These are phyloP conservation scores for Prunus mira DNA, from an alignment of 306 rosid genomes.

Conservation along the genomic window DNA sequence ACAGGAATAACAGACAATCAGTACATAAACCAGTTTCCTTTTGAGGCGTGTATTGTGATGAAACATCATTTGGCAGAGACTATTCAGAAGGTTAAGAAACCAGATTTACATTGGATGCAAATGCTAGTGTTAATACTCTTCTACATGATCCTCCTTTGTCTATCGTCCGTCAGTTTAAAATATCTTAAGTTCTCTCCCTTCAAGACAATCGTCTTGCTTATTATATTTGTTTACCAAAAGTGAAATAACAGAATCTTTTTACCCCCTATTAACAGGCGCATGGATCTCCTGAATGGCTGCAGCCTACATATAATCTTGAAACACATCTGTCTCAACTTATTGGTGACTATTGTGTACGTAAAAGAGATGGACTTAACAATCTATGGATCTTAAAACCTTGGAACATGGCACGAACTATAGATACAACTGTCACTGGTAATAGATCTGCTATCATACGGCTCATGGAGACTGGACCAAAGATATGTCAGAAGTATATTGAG, in stretches of 20 bases:
- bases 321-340: conserved; percentile 77
- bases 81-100: conserved; percentile 64
- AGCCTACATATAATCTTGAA: conserved; percentile 91
- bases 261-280: conserved; percentile 47
- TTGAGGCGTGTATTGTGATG: conserved; percentile 95
- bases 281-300: conserved; percentile 91
- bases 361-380: conserved; percentile 67
- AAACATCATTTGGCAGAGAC: conserved; percentile 97
- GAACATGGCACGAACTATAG: conserved; percentile 99
- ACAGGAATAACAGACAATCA: conserved; percentile 76
- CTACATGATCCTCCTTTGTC: background rate
- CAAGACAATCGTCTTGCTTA: background rate
- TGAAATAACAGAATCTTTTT: background rate
- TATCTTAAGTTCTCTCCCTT: background rate
- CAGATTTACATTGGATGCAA: conserved; percentile 11
- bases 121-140: background rate
- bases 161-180: background rate
- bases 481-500: conserved; percentile 97
- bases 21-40: conserved; percentile 83
- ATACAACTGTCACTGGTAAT: conserved; percentile 83
- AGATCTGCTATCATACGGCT: conserved; percentile 76
- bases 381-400: conserved; percentile 96
- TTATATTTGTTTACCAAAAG: background rate
- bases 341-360: conserved; percentile 69
- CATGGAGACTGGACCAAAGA: conserved; percentile 96